Conservation (phyloP, 805 yeast species). For the Nakazawaea laoshanensis region DNA sequence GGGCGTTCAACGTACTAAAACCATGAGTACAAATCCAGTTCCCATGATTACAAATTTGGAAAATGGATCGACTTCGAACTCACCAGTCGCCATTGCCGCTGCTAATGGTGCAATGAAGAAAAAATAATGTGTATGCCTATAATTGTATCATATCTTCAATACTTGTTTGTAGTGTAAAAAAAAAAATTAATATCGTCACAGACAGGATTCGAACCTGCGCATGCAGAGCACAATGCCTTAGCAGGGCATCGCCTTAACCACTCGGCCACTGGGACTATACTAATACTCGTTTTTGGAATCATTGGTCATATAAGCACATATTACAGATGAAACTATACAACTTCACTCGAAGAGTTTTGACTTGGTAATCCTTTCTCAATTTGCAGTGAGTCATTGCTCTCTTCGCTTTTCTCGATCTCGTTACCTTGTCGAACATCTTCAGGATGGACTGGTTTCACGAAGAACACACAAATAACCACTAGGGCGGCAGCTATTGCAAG, state of each 20-base stretch:
- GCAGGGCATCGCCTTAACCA: slow-evolving; percentile 75
- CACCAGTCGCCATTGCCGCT: slow-evolving; percentile 7
- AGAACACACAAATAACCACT: too few relatives aligned
- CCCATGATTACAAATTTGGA: slow-evolving; percentile 14
- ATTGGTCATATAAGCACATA: too few relatives aligned
- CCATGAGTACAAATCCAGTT: slow-evolving; percentile 12
- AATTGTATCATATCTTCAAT: not conserved
- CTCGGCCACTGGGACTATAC: slow-evolving; percentile 56
- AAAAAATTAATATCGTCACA: slow-evolving; percentile 61
- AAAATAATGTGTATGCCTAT: not conserved
- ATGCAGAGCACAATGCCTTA: slow-evolving; percentile 85
- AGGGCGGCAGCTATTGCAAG: too few relatives aligned
- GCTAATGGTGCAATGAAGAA: slow-evolving; percentile 6
- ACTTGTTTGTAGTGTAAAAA: not conserved
- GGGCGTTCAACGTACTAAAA: slow-evolving; percentile 9
- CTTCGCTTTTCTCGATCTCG: too few relatives aligned
- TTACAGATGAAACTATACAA: too few relatives aligned
- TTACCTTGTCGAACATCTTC: too few relatives aligned
- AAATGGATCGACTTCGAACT: slow-evolving; percentile 10
- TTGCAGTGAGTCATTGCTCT: too few relatives aligned
- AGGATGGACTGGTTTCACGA: too few relatives aligned
- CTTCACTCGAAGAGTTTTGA: too few relatives aligned
- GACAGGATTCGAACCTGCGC: slow-evolving; percentile 99
- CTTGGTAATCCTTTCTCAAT: too few relatives aligned
- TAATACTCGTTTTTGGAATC: too few relatives aligned